phyloP scores from a whole-genome alignment of 1,284 basidiomycete genomes.

The Apiotrichum mycotoxinovorans region DNA sequence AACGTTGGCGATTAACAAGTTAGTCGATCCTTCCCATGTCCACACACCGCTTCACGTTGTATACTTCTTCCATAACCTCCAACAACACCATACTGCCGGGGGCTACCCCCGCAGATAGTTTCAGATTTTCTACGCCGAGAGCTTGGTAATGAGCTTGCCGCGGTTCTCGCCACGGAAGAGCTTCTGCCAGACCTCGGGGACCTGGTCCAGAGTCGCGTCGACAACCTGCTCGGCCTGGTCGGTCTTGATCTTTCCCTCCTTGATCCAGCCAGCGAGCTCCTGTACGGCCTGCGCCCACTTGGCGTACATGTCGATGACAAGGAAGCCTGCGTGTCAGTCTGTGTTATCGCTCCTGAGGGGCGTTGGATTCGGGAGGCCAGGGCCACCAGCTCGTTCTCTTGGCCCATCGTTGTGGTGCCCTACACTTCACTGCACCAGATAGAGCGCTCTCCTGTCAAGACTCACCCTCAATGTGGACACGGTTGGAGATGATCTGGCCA shows the following conservation, averaged over 20 bases:
- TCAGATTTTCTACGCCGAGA: constrained; percentile 5
- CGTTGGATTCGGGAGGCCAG: too few relatives aligned
- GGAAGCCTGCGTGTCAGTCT: constrained; percentile 30
- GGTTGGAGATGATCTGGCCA: constrained; percentile 39
- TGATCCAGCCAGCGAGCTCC: constrained; percentile 13
- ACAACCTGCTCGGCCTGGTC: constrained; percentile 16
- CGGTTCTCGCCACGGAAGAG: constrained; percentile 28
- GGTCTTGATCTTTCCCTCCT: constrained; percentile 13
- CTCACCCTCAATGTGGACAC: constrained; percentile 40
- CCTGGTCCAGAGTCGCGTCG: constrained; percentile 21
- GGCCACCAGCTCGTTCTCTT: too few relatives aligned
- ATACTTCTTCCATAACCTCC: too few relatives aligned
- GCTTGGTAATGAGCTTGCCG: constrained; percentile 33
- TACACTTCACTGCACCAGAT: too few relatives aligned
- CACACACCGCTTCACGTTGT: too few relatives aligned
- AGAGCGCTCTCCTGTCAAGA: too few relatives aligned
- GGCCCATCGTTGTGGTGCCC: too few relatives aligned
- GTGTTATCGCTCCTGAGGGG: too few relatives aligned
- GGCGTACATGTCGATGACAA: constrained; percentile 31
- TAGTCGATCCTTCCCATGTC: too few relatives aligned
- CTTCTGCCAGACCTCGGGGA: constrained; percentile 27
- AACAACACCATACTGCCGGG: too few relatives aligned
- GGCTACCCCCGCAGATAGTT: background rate
- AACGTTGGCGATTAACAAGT: too few relatives aligned
- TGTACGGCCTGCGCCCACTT: constrained; percentile 1